Evolutionary conservation across 495 filamentous ascomycete genomes (phyloP), one percentile per base, ranked within the genome.

Genomic region (Rostrohypoxylon terebratum): DNA sequence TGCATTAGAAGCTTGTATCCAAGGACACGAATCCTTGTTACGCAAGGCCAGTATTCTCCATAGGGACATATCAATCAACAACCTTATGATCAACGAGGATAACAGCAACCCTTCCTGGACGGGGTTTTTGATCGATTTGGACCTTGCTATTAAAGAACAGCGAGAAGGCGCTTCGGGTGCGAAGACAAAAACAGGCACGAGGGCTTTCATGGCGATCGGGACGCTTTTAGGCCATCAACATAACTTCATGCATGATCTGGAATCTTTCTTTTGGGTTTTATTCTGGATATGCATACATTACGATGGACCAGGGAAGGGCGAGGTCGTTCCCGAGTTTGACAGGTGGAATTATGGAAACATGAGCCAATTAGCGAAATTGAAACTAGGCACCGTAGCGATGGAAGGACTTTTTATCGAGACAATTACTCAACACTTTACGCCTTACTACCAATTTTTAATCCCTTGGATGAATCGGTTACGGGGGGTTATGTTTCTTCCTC

Each of bases 221-320:
- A 75, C 67, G 21, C 80, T 83, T 44, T 68, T 75, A 20, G 77
- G 76, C 66, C 74, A 86, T n/a, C n/a, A n/a, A 60, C 78, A 84
- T 70, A 77, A 75, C 4, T 84, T 83, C 47, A 80, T 83, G 79
- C 79, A 85, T 53, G 79, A 84, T 66, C 79, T 88, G 10, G 83
- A 88, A 75, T 87, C 81, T 23, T 86, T 88, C 73, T 87, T 87
- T 69, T 87, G 81, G 81, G 83, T 88, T 18, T 63, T 87, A 0
- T 86, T 85, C 63, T 84, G 80, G 81, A 82, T 86, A 53, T 84
- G 77, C 66, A 79, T 86, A 28, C 78, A 86, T 53, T 81, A 74
- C 55, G 25, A 81, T 8, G 77, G 75, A n/a, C 78, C 67, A 25
- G 62, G 62, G 33, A 67, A 74, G 20, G 59, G 34, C 13, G 58